A percentile compares a stretch with the other conserved stretches of the same genome.
phyloP scores from a whole-genome alignment of 495 filamentous ascomycete genomes.

The Hypoxylon intermedium region DNA sequence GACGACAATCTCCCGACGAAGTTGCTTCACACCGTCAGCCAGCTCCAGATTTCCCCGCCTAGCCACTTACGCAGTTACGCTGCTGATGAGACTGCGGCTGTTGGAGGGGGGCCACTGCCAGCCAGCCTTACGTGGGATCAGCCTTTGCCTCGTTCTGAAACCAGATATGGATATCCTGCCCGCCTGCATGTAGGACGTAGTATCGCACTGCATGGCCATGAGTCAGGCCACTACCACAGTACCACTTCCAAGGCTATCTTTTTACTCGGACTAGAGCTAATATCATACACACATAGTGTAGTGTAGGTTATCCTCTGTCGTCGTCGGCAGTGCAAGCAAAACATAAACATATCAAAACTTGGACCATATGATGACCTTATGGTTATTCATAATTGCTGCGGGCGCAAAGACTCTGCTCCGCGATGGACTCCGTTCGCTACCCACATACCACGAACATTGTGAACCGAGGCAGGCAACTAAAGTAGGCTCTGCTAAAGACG shows the following conservation, averaged over 20 bases:
- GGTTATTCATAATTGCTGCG: slow-evolving; percentile 16
- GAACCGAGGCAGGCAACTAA: too few species aligned
- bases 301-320: too few species aligned
- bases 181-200: slow-evolving; percentile 5
- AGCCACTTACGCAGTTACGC: background rate
- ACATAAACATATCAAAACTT: background rate
- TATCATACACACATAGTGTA: background rate
- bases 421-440: slow-evolving; percentile 15
- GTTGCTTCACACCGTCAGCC: slow-evolving; percentile 15
- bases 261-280: too few species aligned
- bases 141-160: slow-evolving; percentile 29
- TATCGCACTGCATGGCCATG: slow-evolving; percentile 4
- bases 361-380: slow-evolving; percentile 23
- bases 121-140: slow-evolving; percentile 35
- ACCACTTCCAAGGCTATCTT: too few species aligned
- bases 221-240: too few species aligned
- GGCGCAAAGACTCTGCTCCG: slow-evolving; percentile 12
- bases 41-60: slow-evolving; percentile 22
- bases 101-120: slow-evolving; percentile 6
- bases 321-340: slow-evolving; percentile 13
- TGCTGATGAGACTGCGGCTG: slow-evolving; percentile 1
- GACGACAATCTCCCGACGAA: slow-evolving; percentile 21
- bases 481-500: slow-evolving; percentile 4
- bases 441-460: too few species aligned
- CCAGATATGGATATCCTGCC: too few species aligned